Conservation (phyloP, 1,139 yeast genomes). For the Sugiyamaella neomexicana region DNA sequence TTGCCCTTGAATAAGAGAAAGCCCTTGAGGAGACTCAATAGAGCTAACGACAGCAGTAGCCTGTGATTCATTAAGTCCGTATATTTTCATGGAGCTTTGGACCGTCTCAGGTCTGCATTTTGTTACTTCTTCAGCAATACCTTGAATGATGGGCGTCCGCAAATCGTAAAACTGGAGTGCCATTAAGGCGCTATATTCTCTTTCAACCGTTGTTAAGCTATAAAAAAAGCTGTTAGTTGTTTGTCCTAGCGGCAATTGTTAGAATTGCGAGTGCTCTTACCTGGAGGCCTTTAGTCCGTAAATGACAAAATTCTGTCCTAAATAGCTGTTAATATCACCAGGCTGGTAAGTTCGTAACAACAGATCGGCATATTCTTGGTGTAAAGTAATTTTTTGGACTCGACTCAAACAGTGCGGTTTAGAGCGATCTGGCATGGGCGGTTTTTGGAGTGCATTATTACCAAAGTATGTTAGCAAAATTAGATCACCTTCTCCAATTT, state of each 20-base stretch:
- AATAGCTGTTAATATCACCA: slow-evolving; percentile 51
- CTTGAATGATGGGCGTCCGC: slow-evolving; percentile 60
- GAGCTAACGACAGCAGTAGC: slow-evolving; percentile 85
- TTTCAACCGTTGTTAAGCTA: slow-evolving; percentile 80
- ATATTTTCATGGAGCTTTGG: slow-evolving; percentile 46
- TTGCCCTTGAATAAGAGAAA: slow-evolving; percentile 84
- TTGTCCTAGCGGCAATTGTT: not conserved
- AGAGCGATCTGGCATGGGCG: slow-evolving; percentile 24
- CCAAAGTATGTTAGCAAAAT: slow-evolving; percentile 58
- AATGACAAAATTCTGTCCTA: slow-evolving; percentile 64
- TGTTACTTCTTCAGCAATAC: slow-evolving; percentile 56
- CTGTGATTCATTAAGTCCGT: slow-evolving; percentile 79
- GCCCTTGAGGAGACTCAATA: slow-evolving; percentile 59
- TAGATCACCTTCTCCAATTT: slow-evolving; percentile 73
- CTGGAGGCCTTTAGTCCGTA: slow-evolving; percentile 75
- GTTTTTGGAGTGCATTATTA: slow-evolving; percentile 39
- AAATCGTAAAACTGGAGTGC: slow-evolving; percentile 83
- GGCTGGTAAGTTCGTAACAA: slow-evolving; percentile 64
- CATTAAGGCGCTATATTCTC: slow-evolving; percentile 82
- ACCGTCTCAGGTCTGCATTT: slow-evolving; percentile 42
- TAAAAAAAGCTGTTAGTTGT: not conserved
- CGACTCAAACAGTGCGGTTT: slow-evolving; percentile 68
- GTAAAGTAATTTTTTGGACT: slow-evolving; percentile 57
- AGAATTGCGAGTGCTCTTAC: slow-evolving; percentile 22
- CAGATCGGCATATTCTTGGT: slow-evolving; percentile 66